Conservation (phyloP, 1,284 basidiomycete species). For the Leccinum pallidistipes region DNA sequence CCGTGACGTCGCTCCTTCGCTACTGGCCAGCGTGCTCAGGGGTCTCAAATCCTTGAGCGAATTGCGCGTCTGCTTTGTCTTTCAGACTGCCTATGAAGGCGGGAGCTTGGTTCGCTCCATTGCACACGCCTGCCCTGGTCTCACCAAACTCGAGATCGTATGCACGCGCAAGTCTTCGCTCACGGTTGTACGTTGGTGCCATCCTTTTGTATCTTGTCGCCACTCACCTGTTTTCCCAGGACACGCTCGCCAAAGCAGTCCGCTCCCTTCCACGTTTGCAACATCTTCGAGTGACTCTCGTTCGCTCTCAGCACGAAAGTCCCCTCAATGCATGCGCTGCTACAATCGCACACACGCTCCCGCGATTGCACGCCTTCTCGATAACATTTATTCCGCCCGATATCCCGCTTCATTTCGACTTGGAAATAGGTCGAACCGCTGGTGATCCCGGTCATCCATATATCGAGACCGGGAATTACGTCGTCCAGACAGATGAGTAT, state of each 20-base stretch:
- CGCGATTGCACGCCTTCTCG: slow-evolving; percentile 59
- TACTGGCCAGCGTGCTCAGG: slow-evolving; percentile 55
- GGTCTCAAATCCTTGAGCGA: slow-evolving; percentile 53
- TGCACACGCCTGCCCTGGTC: slow-evolving; percentile 59
- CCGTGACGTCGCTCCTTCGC: slow-evolving; percentile 61
- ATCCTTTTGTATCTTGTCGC: neutral
- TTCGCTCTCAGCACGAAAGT: slow-evolving; percentile 65
- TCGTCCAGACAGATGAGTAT: slow-evolving; percentile 45
- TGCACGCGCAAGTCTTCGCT: slow-evolving; percentile 70
- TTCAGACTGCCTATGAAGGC: slow-evolving; percentile 73
- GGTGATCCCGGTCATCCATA: slow-evolving; percentile 31
- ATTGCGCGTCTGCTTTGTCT: slow-evolving; percentile 60
- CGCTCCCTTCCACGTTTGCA: slow-evolving; percentile 60
- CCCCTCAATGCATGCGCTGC: slow-evolving; percentile 55
- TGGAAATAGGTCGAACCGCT: slow-evolving; percentile 31
- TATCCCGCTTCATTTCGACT: slow-evolving; percentile 36
- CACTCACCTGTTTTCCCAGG: slow-evolving; percentile 33
- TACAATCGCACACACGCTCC: slow-evolving; percentile 61
- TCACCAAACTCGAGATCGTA: slow-evolving; percentile 60
- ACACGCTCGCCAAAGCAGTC: slow-evolving; percentile 53
- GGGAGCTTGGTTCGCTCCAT: slow-evolving; percentile 64
- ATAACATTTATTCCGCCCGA: slow-evolving; percentile 58
- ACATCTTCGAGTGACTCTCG: slow-evolving; percentile 58
- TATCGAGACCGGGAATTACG: slow-evolving; percentile 50
- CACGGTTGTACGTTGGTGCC: slow-evolving; percentile 51